phyloP scores from a whole-genome alignment of 345 rosid species.

The Physaria fendleri region DNA sequence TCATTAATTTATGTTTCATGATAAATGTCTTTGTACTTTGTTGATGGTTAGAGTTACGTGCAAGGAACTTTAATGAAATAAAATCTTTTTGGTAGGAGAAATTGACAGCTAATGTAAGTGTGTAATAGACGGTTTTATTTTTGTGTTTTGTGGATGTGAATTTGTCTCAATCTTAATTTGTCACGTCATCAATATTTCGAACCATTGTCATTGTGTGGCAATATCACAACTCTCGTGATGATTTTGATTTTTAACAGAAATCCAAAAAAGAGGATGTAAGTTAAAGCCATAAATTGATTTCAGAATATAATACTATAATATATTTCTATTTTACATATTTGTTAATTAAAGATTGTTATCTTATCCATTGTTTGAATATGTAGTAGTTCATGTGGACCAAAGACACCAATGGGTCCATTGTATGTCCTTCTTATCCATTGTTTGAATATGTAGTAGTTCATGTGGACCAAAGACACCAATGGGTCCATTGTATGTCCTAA shows the following conservation, averaged over 20 bases:
- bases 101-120: constrained; percentile 20
- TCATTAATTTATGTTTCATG: not conserved
- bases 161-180: constrained; percentile 4
- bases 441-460: constrained; percentile 6
- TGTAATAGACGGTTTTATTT: constrained; percentile 4
- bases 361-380: constrained; percentile 21
- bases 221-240: constrained; percentile 13
- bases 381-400: constrained; percentile 21
- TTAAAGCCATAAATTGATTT: not conserved
- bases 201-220: constrained; percentile 13
- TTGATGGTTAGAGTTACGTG: constrained; percentile 21
- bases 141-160: constrained; percentile 24
- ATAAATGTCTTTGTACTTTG: constrained; percentile 18
- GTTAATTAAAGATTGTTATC: not conserved
- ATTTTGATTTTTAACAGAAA: not conserved
- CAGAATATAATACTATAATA: not conserved
- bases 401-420: constrained; percentile 12
- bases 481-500: constrained; percentile 17
- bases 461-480: constrained; percentile 21
- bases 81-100: not conserved
- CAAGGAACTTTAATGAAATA: constrained; percentile 22
- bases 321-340: not conserved
- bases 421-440: constrained; percentile 21
- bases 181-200: constrained; percentile 2
- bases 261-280: not conserved